phyloP scores from a whole-genome alignment of 2,329 filamentous ascomycete genomes.

The Fusarium torreyae region DNA sequence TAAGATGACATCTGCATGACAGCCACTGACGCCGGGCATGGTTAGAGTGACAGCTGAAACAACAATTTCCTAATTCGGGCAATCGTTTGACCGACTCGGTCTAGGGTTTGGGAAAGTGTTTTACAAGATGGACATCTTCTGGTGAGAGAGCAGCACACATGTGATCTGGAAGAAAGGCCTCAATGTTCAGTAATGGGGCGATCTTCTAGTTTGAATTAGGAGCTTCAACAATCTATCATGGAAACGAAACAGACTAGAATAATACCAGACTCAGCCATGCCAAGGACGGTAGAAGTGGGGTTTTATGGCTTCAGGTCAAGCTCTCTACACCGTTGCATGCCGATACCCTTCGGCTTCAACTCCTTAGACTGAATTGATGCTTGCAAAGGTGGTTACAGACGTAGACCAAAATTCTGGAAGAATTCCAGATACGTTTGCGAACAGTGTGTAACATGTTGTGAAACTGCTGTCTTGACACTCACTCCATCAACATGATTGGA shows the following conservation, averaged over 20 bases:
- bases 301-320: neutral
- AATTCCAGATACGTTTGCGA: neutral
- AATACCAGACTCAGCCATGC: neutral
- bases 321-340: neutral
- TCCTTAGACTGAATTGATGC: too few species aligned
- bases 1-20: neutral
- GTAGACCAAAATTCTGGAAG: neutral
- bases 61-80: neutral
- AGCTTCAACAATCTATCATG: too few species aligned
- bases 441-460: neutral
- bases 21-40: conserved; percentile 20
- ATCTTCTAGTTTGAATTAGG: neutral
- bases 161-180: neutral
- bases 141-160: too few species aligned
- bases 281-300: neutral
- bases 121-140: too few species aligned
- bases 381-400: too few species aligned
- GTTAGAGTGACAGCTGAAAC: neutral
- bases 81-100: neutral
- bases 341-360: too few species aligned
- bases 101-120: neutral
- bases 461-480: neutral
- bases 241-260: neutral
- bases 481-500: too few species aligned
- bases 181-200: neutral